phyloP scores from a whole-genome alignment of 352 stramenopile genomes.

The Plasmopara viticola region DNA sequence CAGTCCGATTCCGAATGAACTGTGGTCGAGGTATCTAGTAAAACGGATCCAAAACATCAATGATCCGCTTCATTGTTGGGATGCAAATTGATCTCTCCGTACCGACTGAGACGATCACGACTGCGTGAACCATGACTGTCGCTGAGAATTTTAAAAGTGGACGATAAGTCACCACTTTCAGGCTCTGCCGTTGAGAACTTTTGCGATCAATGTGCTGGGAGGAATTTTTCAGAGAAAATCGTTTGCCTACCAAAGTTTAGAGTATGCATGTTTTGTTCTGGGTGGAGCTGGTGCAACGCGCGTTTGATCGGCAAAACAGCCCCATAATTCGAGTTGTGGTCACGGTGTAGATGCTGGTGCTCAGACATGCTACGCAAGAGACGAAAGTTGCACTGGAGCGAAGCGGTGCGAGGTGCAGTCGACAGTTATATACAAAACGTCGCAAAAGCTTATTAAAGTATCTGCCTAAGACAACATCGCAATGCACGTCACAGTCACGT shows the following conservation, averaged over 20 bases:
- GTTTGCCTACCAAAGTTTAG: slow-evolving; percentile 22
- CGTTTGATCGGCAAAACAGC: slow-evolving; percentile 24
- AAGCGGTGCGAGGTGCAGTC: slow-evolving; percentile 13
- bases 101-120: slow-evolving; percentile 30
- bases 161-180: slow-evolving; percentile 22
- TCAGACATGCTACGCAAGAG: slow-evolving; percentile 16
- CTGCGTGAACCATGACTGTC: slow-evolving; percentile 16
- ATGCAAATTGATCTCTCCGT: neutral
- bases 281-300: slow-evolving; percentile 16
- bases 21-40: slow-evolving; percentile 24
- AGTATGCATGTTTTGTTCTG: slow-evolving; percentile 14
- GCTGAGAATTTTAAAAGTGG: slow-evolving; percentile 18
- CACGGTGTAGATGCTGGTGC: slow-evolving; percentile 17
- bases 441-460: slow-evolving; percentile 7
- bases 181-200: slow-evolving; percentile 5
- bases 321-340: slow-evolving; percentile 17
- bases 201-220: neutral
- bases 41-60: neutral
- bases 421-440: slow-evolving; percentile 16
- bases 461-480: neutral
- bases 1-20: slow-evolving; percentile 20
- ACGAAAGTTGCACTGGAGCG: slow-evolving; percentile 11
- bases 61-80: neutral
- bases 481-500: neutral
- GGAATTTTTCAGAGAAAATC: neutral